These are phyloP conservation scores for Penicillium psychrosexuale DNA, from an alignment of 2,329 filamentous ascomycete genomes.

Conservation along the genomic window DNA sequence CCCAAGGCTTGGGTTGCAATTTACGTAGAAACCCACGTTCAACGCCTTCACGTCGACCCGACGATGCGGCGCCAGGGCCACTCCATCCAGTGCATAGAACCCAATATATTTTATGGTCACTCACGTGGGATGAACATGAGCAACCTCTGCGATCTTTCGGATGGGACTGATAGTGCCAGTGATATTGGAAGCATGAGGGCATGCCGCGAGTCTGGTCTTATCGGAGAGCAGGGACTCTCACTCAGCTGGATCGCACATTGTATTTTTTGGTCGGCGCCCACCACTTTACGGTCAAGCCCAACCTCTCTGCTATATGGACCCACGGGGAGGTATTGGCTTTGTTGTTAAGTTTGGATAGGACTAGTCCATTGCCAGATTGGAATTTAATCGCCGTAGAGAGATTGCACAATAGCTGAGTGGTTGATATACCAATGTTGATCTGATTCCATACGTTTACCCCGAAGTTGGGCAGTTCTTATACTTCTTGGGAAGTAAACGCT, in stretches of 20 bases:
- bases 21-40: slow-evolving; percentile 67
- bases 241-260: slow-evolving; percentile 57
- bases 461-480: not conserved
- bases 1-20: not conserved
- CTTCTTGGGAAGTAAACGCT: not conserved
- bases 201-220: slow-evolving; percentile 67
- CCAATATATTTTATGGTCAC: not conserved
- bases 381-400: slow-evolving; percentile 57
- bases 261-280: slow-evolving; percentile 57
- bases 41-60: slow-evolving; percentile 65
- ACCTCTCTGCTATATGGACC: slow-evolving; percentile 63
- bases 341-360: slow-evolving; percentile 71
- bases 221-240: slow-evolving; percentile 59
- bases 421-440: slow-evolving; percentile 61
- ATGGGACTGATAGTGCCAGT: slow-evolving; percentile 63
- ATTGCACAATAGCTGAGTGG: slow-evolving; percentile 74
- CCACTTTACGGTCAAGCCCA: slow-evolving; percentile 65
- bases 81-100: slow-evolving; percentile 59
- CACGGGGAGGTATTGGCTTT: slow-evolving; percentile 75
- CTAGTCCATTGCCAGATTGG: slow-evolving; percentile 60
- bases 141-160: slow-evolving; percentile 34
- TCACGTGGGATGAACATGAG: slow-evolving; percentile 46
- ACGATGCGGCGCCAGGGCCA: slow-evolving; percentile 72
- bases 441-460: not conserved
- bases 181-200: slow-evolving; percentile 72